These are phyloP conservation scores for Smallanthus sonchifolius DNA, from an alignment of 129 eudicot species.

Conservation along the genomic window DNA sequence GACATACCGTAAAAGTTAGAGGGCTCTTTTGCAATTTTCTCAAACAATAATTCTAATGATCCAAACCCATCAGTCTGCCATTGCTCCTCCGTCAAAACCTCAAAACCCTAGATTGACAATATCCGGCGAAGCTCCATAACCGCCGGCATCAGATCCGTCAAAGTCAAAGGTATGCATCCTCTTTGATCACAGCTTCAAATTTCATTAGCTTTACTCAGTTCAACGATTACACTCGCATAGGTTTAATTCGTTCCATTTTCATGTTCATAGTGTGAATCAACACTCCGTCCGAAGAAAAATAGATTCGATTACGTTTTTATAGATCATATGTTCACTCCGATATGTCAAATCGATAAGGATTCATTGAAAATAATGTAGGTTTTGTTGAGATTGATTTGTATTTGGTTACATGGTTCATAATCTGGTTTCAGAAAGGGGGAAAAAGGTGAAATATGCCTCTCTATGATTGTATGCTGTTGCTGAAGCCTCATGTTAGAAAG, in stretches of 20 bases:
- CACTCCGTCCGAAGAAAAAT: no score
- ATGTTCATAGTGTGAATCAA: conserved; percentile 1
- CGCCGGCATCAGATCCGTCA: not conserved
- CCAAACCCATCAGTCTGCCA: not conserved
- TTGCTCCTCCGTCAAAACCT: conserved; percentile 13
- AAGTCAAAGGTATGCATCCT: conserved; percentile 15
- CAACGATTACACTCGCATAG: not conserved
- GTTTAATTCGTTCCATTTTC: not conserved
- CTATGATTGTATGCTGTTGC: conserved; percentile 77
- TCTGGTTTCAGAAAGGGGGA: conserved; percentile 16
- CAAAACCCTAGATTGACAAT: conserved; percentile 26
- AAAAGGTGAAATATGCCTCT: conserved; percentile 44
- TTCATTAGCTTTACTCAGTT: not conserved
- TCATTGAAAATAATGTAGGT: not conserved
- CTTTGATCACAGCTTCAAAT: not conserved
- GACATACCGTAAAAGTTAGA: not conserved
- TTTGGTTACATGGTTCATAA: not conserved
- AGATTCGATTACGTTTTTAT: not conserved
- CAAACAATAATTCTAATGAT: not conserved
- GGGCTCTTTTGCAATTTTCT: not conserved
- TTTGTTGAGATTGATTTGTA: not conserved
- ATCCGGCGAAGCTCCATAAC: conserved; percentile 16
- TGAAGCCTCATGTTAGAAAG: conserved; percentile 55
- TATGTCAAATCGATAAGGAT: not conserved
- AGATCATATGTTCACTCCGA: not conserved